Evolutionary conservation across 2,329 filamentous ascomycete genomes (phyloP).

Genomic region (Ustulina deusta): DNA sequence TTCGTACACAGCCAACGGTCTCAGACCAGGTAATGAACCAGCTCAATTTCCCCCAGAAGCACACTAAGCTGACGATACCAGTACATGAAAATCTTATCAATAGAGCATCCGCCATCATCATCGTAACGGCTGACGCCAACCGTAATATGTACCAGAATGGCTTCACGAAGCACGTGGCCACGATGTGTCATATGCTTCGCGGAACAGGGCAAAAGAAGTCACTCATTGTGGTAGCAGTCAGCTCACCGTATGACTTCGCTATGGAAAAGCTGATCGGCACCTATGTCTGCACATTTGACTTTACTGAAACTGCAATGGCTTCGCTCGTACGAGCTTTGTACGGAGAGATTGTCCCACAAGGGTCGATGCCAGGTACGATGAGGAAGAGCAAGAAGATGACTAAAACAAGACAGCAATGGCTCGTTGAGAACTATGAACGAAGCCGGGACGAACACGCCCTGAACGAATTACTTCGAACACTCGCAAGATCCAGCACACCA

Average conservation of each 20-base stretch:
- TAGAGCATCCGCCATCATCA: conserved; percentile 86
- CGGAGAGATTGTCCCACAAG: conserved; percentile 74
- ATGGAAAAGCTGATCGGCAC: conserved; percentile 92
- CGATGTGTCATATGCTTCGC: conserved; percentile 89
- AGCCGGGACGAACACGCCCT: conserved; percentile 80
- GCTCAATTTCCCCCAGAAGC: conserved; percentile 12
- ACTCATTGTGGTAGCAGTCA: conserved; percentile 89
- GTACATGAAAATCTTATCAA: conserved; percentile 95
- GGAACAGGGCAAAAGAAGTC: conserved; percentile 86
- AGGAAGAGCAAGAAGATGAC: conserved; percentile 87
- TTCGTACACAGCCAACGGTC: conserved; percentile 93
- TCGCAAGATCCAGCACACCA: conserved; percentile 75
- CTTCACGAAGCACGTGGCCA: conserved; percentile 95
- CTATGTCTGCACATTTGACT: conserved; percentile 96
- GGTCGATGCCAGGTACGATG: conserved; percentile 77
- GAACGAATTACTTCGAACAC: conserved; percentile 77
- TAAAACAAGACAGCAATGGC: conserved; percentile 93
- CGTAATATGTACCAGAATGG: conserved; percentile 93
- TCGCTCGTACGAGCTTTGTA: conserved; percentile 86
- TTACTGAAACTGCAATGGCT: conserved; percentile 90
- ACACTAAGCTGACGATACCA: conserved; percentile 39
- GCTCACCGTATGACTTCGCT: conserved; percentile 95
- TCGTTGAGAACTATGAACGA: conserved; percentile 88
- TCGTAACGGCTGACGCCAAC: conserved; percentile 93
- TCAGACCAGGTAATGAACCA: conserved; percentile 72